phyloP scores from a whole-genome alignment of 306 rosid genomes.

The Heteromeles arbutifolia region DNA sequence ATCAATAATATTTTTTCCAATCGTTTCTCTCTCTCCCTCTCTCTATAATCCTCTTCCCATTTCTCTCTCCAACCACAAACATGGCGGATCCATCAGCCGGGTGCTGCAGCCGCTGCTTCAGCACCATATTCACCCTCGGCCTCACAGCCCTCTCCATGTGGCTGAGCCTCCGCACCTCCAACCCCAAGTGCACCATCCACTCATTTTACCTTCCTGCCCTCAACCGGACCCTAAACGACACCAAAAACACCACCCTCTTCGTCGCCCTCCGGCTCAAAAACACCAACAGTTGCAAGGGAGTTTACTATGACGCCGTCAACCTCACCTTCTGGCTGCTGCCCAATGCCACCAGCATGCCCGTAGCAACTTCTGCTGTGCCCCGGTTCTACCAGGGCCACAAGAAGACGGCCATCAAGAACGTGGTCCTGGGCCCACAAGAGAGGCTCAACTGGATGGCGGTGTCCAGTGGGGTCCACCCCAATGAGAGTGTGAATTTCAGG shows the following conservation, averaged over 20 bases:
- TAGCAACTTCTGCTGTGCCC: constrained; percentile 19
- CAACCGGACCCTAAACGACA: constrained; percentile 35
- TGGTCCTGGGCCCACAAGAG: background rate
- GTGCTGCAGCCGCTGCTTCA: constrained; percentile 23
- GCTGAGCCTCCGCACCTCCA: constrained; percentile 40
- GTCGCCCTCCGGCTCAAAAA: constrained; percentile 33
- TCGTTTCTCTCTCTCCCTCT: background rate
- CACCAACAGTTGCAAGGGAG: constrained; percentile 60
- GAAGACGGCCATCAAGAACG: constrained; percentile 35
- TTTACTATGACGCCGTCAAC: constrained; percentile 47
- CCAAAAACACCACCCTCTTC: constrained; percentile 31
- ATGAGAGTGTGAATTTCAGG: constrained; percentile 21
- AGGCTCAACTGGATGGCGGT: constrained; percentile 21
- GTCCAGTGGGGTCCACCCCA: background rate
- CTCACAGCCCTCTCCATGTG: constrained; percentile 36
- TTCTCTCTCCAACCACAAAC: background rate
- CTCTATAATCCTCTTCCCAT: background rate
- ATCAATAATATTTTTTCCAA: background rate
- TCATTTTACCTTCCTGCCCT: constrained; percentile 61
- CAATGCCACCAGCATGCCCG: too few relatives aligned
- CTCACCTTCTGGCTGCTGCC: constrained; percentile 25
- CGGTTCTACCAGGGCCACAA: constrained; percentile 68
- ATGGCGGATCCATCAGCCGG: constrained; percentile 18
- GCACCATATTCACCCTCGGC: constrained; percentile 23
- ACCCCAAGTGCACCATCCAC: constrained; percentile 43